Conservation (phyloP, 73 alveolate genomes). For the Urostyla sp. region DNA sequence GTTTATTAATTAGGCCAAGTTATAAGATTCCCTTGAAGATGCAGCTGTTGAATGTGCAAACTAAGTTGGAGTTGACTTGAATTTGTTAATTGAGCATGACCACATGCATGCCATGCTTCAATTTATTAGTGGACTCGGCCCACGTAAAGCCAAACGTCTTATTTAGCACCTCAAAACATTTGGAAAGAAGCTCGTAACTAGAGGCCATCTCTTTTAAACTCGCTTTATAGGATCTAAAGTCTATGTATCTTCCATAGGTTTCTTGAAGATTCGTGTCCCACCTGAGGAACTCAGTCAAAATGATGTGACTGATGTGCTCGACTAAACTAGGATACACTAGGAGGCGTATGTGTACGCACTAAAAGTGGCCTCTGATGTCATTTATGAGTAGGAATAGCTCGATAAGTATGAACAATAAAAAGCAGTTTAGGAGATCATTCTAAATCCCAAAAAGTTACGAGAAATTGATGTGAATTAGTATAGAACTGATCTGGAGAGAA, state of each 20-base stretch:
- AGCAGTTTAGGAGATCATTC: slow-evolving; percentile 64
- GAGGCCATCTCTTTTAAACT: slow-evolving; percentile 58
- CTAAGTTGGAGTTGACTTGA: slow-evolving; percentile 79
- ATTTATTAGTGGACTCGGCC: slow-evolving; percentile 89
- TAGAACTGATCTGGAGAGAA: slow-evolving; percentile 38
- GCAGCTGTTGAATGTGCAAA: slow-evolving; percentile 55
- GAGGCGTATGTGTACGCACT: slow-evolving; percentile 73
- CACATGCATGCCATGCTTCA: slow-evolving; percentile 78
- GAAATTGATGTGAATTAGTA: slow-evolving; percentile 77
- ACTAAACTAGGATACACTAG: slow-evolving; percentile 86
- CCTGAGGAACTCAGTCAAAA: slow-evolving; percentile 17
- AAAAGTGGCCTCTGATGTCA: slow-evolving; percentile 73
- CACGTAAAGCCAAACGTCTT: slow-evolving; percentile 79
- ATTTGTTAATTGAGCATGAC: slow-evolving; percentile 71
- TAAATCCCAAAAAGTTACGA: slow-evolving; percentile 71
- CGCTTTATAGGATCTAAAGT: slow-evolving; percentile 14
- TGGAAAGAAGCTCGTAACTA: slow-evolving; percentile 12
- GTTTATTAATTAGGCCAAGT: slow-evolving; percentile 49
- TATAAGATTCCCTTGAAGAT: slow-evolving; percentile 61
- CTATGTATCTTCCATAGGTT: slow-evolving; percentile 49
- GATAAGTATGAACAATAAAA: slow-evolving; percentile 31
- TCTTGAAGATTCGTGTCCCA: slow-evolving; percentile 39
- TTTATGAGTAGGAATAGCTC: slow-evolving; percentile 64
- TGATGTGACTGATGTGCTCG: slow-evolving; percentile 62
- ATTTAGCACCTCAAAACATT: slow-evolving; percentile 51